A percentile compares a stretch with the other conserved stretches of the same genome.
phyloP scores from a whole-genome alignment of 441 rosid species.

The Eruca vesicaria region DNA sequence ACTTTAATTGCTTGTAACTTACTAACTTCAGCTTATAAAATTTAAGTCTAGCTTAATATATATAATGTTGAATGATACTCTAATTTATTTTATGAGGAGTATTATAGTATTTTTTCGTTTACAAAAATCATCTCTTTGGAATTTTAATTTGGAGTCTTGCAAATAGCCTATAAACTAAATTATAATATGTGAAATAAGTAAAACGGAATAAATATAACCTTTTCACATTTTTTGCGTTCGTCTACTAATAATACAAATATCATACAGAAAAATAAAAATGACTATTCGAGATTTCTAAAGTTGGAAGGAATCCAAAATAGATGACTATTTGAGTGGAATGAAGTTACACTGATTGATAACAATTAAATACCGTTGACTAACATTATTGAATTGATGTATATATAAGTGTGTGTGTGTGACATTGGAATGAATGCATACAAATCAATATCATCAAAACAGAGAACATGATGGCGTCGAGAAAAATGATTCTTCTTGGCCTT shows the following conservation, averaged over 20 bases:
- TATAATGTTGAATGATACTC: not conserved
- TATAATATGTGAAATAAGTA: not conserved
- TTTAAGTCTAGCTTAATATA: not conserved
- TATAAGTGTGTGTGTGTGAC: not conserved
- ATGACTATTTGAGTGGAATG: not conserved
- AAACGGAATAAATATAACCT: not conserved
- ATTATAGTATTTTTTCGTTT: too few relatives aligned
- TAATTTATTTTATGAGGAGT: not conserved
- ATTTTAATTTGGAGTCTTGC: not conserved
- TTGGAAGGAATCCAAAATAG: not conserved
- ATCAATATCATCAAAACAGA: not conserved
- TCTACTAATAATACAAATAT: not conserved
- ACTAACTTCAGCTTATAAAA: not conserved
- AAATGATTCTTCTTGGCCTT: conserved; percentile 7
- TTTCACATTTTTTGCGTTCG: not conserved
- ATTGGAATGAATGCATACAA: not conserved
- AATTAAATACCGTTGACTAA: not conserved
- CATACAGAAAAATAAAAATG: not conserved
- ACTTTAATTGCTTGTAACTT: too few relatives aligned
- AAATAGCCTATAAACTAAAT: not conserved
- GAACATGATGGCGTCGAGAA: conserved; percentile 15
- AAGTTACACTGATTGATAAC: not conserved
- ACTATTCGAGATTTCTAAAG: not conserved
- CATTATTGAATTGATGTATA: not conserved
- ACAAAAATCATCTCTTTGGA: not conserved